These are phyloP conservation scores for Endoconidiophora polonica DNA, from an alignment of 2,329 filamentous ascomycete species.

Conservation along the genomic window DNA sequence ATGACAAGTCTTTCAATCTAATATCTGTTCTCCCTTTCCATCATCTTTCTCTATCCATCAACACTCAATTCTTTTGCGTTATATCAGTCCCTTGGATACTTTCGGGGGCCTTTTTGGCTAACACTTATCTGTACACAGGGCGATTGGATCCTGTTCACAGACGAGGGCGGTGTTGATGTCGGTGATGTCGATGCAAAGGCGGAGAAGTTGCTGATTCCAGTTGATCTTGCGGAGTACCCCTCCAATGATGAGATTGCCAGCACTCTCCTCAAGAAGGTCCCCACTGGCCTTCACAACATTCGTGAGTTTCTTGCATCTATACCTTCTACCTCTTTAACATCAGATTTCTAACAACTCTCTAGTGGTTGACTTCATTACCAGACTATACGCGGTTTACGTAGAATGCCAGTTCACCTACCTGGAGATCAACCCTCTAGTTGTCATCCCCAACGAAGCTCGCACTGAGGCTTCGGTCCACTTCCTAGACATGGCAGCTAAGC, in stretches of 20 bases:
- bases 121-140: conserved; percentile 41
- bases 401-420: conserved; percentile 99
- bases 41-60: not conserved
- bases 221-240: conserved; percentile 85
- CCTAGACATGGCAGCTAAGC: conserved; percentile 94
- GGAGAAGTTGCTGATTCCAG: conserved; percentile 94
- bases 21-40: not conserved
- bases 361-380: conserved; percentile 93
- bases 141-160: conserved; percentile 99
- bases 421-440: conserved; percentile 97
- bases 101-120: conserved; percentile 16
- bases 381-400: conserved; percentile 95
- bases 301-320: conserved; percentile 17
- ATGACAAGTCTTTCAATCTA: no score
- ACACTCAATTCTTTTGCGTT: not conserved
- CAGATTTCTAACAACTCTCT: not conserved
- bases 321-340: no score
- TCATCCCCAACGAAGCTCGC: conserved; percentile 82
- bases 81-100: not conserved
- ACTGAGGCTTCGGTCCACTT: conserved; percentile 94
- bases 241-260: conserved; percentile 87
- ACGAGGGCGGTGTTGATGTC: conserved; percentile 98
- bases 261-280: conserved; percentile 79
- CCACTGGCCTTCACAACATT: conserved; percentile 90
- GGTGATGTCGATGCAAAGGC: conserved; percentile 98